Percentiles rank a stretch among this genome's conserved stretches.
Evolutionary conservation across 2,329 filamentous ascomycete species (phyloP).

Genomic region (Simplicillium aogashimaense): DNA sequence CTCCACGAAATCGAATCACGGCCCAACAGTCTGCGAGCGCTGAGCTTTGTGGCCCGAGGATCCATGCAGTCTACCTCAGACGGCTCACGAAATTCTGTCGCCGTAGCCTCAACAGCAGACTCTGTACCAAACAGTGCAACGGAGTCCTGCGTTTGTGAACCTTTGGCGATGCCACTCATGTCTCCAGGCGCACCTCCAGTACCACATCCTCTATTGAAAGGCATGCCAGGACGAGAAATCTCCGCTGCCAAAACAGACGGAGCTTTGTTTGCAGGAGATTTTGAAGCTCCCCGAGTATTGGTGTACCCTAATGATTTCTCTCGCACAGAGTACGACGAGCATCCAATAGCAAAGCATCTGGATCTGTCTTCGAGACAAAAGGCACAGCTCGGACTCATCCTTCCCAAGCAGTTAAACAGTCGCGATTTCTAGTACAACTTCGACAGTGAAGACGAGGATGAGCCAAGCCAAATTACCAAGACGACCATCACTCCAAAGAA

Average conservation of each 20-base stretch:
- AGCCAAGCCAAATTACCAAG: conserved; percentile 7
- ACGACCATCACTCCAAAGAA: conserved; percentile 4
- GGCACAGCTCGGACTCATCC: conserved; percentile 20
- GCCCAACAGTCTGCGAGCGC: background rate
- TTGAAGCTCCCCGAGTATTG: conserved; percentile 17
- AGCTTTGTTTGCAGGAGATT: conserved; percentile 21
- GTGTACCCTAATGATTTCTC: conserved; percentile 23
- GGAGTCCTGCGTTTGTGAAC: background rate
- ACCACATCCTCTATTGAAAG: conserved; percentile 32
- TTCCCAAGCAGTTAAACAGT: conserved; percentile 20
- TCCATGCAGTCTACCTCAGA: conserved; percentile 2
- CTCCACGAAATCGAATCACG: conserved; percentile 1
- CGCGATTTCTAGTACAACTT: conserved; percentile 27
- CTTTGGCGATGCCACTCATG: background rate
- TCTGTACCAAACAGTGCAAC: background rate
- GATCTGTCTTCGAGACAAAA: conserved; percentile 17
- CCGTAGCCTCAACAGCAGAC: background rate
- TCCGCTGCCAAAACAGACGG: conserved; percentile 26
- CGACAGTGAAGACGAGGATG: conserved; percentile 21
- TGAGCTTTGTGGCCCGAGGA: background rate
- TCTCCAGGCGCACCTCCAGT: background rate
- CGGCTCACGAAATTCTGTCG: background rate
- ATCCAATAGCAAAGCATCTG: conserved; percentile 22
- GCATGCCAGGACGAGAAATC: conserved; percentile 27
- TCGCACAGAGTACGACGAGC: conserved; percentile 21